Evolutionary conservation across 2,329 filamentous ascomycete species (phyloP), one percentile per base, ranked within the genome.

Genomic region (Chrysosporium queenslandicum): DNA sequence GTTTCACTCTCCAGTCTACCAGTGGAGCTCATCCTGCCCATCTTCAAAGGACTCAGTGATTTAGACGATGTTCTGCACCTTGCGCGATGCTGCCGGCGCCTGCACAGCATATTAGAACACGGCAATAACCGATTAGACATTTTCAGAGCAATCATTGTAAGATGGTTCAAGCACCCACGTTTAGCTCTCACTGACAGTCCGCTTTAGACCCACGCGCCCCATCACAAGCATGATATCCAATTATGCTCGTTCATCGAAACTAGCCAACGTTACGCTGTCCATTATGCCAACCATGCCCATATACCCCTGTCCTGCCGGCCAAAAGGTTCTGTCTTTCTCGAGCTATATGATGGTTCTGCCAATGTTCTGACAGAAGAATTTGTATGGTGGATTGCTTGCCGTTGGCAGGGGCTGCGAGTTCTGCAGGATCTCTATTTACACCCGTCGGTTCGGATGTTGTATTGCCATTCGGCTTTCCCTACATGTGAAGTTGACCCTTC

Each of bases 341-440:
- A 18, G 39, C 39, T 42, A 21, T 42, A 42, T 20, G 16, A 42
- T 27, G 27, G 29, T 46, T 36, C 41, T 20, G 30, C 32, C 21
- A 25, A 52, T 27, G n/a, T n/a, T 40, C 43, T 52, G 50, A 46
- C 42, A 12, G 50, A 30, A 32, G 50, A 32, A 34, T 46, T 47
- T 46, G 39, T 47, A 23, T 52, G 42, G 30, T 46, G 40, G 20
- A 47, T 52, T 47, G 34, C 50, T 46, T 52, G 42, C 37, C 32
- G 25, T 46, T 52, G 50, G 42, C 41, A 52, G 21, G 21, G 29
- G 27, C 50, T 47, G 20, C 18, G 50, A 47, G 41, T 52, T 46
- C 40, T 52, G 21, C 50, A 52, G 50, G 34, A 52, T 40, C 23
- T 45, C 50, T 52, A 52, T 14, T 9, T 46, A 37, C 6, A 52